Evolutionary conservation across 306 rosid species (phyloP).

Genomic region (Boehmeria nivea): DNA sequence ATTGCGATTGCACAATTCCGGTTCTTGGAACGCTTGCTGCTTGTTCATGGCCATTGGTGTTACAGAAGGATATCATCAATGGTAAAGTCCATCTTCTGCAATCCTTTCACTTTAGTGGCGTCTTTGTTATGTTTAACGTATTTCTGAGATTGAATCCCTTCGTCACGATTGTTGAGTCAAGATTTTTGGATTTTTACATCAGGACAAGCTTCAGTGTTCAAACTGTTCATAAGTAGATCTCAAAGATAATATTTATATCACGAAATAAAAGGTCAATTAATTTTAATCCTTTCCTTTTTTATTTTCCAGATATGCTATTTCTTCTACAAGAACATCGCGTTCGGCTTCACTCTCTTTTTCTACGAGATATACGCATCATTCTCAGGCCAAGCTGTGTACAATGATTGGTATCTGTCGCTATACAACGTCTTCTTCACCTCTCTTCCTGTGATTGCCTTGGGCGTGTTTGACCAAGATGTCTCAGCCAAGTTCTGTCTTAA

Average conservation of each 20-base stretch:
- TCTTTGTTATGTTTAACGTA: too few species aligned
- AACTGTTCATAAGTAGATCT: too few species aligned
- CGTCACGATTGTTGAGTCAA: too few species aligned
- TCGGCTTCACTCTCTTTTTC: slow-evolving; percentile 89
- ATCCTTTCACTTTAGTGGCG: neutral
- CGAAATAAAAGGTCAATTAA: slow-evolving; percentile 22
- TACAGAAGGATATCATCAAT: slow-evolving; percentile 93
- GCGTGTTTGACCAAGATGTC: slow-evolving; percentile 95
- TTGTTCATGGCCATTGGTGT: slow-evolving; percentile 99
- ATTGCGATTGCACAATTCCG: slow-evolving; percentile 94
- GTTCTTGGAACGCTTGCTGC: slow-evolving; percentile 84
- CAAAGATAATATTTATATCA: too few species aligned
- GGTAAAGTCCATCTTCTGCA: slow-evolving; percentile 35
- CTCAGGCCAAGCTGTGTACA: slow-evolving; percentile 79
- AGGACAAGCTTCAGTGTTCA: too few species aligned
- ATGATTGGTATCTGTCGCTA: slow-evolving; percentile 83
- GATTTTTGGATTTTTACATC: too few species aligned
- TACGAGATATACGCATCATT: slow-evolving; percentile 72
- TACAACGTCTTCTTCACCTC: slow-evolving; percentile 95
- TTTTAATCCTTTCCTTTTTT: slow-evolving; percentile 17
- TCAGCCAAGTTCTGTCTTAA: slow-evolving; percentile 67
- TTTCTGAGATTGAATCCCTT: too few species aligned
- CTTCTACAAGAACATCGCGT: slow-evolving; percentile 91
- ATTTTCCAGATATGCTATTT: slow-evolving; percentile 78
- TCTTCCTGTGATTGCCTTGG: slow-evolving; percentile 94